Evolutionary conservation across 768 basidiomycete genomes (phyloP).

Genomic region (Dacryopinax primogenitus): DNA sequence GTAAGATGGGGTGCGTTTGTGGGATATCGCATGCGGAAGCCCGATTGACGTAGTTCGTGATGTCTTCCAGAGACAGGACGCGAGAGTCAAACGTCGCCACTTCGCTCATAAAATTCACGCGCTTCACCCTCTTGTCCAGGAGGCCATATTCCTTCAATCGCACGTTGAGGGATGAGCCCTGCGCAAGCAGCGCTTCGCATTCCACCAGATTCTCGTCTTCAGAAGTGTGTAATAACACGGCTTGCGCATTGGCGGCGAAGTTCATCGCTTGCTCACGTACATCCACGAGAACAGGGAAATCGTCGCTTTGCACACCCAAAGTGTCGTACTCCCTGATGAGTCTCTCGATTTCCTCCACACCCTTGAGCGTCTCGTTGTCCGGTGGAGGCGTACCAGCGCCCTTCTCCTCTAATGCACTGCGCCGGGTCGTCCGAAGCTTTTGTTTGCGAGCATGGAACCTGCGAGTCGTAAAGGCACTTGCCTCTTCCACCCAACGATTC

Average conservation of each 20-base stretch:
- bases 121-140: constrained; percentile 67
- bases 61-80: constrained; percentile 59
- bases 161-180: constrained; percentile 70
- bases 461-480: constrained; percentile 17
- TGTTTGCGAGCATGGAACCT: constrained; percentile 18
- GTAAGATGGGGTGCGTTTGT: constrained; percentile 50
- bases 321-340: constrained; percentile 59
- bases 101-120: constrained; percentile 63
- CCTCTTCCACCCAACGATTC: constrained; percentile 74
- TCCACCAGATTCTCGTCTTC: constrained; percentile 36
- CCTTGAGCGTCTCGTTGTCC: background rate
- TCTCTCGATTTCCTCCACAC: constrained; percentile 46
- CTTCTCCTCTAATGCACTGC: constrained; percentile 10
- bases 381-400: background rate
- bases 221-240: constrained; percentile 30
- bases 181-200: constrained; percentile 55
- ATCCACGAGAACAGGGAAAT: constrained; percentile 31
- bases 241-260: constrained; percentile 42
- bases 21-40: constrained; percentile 56
- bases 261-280: constrained; percentile 55
- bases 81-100: constrained; percentile 60
- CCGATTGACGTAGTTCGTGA: constrained; percentile 56
- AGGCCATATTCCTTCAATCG: constrained; percentile 63
- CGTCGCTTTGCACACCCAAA: constrained; percentile 26
- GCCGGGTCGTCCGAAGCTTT: constrained; percentile 38